Evolutionary conservation across 768 basidiomycete genomes (phyloP).

Genomic region (Pulveroboletus sp.): DNA sequence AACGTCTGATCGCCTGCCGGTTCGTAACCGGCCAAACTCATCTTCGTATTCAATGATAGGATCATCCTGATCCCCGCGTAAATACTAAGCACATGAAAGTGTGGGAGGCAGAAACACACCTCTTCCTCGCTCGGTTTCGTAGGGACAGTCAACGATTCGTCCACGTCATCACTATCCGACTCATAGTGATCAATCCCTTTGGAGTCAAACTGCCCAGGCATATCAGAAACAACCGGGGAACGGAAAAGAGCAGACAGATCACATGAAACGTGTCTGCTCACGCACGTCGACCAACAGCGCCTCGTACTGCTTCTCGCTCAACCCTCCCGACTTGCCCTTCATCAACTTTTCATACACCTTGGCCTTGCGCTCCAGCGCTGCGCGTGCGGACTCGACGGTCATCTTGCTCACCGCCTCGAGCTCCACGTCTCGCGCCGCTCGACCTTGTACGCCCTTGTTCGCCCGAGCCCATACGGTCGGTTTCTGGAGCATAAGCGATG

Average conservation of each 20-base stretch:
- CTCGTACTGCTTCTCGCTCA: conserved; percentile 72
- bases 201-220: conserved; percentile 54
- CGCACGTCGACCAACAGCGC: conserved; percentile 74
- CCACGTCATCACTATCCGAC: conserved; percentile 71
- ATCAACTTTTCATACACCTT: conserved; percentile 74
- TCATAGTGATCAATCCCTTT: conserved; percentile 51
- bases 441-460: conserved; percentile 66
- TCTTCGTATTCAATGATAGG: conserved; percentile 83
- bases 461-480: conserved; percentile 70
- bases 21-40: conserved; percentile 78
- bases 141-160: conserved; percentile 70
- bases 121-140: conserved; percentile 35
- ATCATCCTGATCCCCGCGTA: conserved; percentile 46
- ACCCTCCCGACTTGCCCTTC: conserved; percentile 73
- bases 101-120: conserved; percentile 23
- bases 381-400: conserved; percentile 67
- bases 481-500: conserved; percentile 45
- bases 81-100: not conserved
- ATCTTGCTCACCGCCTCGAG: conserved; percentile 64
- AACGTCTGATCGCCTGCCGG: conserved; percentile 66
- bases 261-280: not conserved
- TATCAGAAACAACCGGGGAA: not conserved
- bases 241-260: not conserved
- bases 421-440: conserved; percentile 65
- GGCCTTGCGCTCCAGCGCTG: conserved; percentile 70